Percentiles rank a stretch among this genome's conserved stretches.
Evolutionary conservation across 192 early-diverging fungal species (phyloP).

Genomic region (Coemansia aciculifera): DNA sequence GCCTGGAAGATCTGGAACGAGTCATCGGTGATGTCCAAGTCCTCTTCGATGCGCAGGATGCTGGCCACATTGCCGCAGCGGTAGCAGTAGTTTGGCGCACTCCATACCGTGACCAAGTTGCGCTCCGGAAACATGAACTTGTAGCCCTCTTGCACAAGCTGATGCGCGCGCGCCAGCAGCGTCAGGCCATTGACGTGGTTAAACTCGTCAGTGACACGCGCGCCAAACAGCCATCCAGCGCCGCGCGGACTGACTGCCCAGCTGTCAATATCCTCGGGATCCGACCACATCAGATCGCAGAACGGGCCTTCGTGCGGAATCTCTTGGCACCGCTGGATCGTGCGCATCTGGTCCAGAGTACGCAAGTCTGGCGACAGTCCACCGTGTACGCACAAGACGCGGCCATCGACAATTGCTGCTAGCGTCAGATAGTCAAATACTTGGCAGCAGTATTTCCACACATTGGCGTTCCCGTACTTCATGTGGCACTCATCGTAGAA

Average conservation of each 20-base stretch:
- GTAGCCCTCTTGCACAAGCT: constrained; percentile 98
- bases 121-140: constrained; percentile 67
- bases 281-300: constrained; percentile 54
- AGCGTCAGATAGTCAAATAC: constrained; percentile 94
- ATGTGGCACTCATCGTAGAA: constrained; percentile 91
- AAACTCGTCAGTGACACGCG: constrained; percentile 96
- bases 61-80: constrained; percentile 96
- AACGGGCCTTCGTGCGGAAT: constrained; percentile 56
- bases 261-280: constrained; percentile 69
- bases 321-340: constrained; percentile 87
- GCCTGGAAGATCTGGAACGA: constrained; percentile 97
- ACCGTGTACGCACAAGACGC: constrained; percentile 93
- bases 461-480: constrained; percentile 82
- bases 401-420: constrained; percentile 86
- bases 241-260: constrained; percentile 97
- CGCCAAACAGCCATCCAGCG: constrained; percentile 97
- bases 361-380: constrained; percentile 92
- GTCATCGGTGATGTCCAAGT: constrained; percentile 73
- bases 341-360: constrained; percentile 93
- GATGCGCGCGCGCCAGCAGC: constrained; percentile 96
- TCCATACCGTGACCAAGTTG: constrained; percentile 96
- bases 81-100: constrained; percentile 97
- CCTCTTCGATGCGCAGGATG: constrained; percentile 69
- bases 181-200: constrained; percentile 91
- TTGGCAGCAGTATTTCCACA: constrained; percentile 95